Conservation (phyloP, 1,284 basidiomycete species). For the Trichosporon sp. region DNA sequence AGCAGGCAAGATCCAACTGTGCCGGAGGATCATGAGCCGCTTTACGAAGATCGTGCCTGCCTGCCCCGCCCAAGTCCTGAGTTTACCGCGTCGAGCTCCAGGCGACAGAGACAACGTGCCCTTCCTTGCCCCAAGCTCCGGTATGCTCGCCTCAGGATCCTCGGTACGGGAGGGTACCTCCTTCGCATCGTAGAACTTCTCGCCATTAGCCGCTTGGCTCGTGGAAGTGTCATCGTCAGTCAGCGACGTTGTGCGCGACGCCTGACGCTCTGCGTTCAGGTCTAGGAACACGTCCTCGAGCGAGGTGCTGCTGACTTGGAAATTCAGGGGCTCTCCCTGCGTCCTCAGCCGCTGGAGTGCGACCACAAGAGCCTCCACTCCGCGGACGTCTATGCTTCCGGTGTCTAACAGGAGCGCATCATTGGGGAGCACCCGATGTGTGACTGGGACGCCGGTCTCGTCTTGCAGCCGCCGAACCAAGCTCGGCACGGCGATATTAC, state of each 20-base stretch:
- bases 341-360: constrained; percentile 51
- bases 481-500: constrained; percentile 28
- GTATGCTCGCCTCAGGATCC: neutral
- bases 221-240: neutral
- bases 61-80: constrained; percentile 15
- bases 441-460: neutral
- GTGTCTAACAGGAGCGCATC: constrained; percentile 36
- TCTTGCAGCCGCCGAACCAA: constrained; percentile 4
- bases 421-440: constrained; percentile 19
- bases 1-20: constrained; percentile 69
- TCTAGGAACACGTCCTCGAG: constrained; percentile 79
- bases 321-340: constrained; percentile 53
- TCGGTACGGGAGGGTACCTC: neutral
- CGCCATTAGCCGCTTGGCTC: neutral
- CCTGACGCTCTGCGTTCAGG: constrained; percentile 61
- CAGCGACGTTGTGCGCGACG: neutral
- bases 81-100: neutral
- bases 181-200: constrained; percentile 18
- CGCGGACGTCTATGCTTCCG: constrained; percentile 61
- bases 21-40: constrained; percentile 65
- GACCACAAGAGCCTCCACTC: constrained; percentile 64
- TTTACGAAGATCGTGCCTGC: constrained; percentile 70
- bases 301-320: constrained; percentile 70
- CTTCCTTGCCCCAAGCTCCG: constrained; percentile 54
- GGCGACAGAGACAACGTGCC: constrained; percentile 27